Evolutionary conservation across 140 eudicot genomes (phyloP).

Genomic region (Cichorium intybus): DNA sequence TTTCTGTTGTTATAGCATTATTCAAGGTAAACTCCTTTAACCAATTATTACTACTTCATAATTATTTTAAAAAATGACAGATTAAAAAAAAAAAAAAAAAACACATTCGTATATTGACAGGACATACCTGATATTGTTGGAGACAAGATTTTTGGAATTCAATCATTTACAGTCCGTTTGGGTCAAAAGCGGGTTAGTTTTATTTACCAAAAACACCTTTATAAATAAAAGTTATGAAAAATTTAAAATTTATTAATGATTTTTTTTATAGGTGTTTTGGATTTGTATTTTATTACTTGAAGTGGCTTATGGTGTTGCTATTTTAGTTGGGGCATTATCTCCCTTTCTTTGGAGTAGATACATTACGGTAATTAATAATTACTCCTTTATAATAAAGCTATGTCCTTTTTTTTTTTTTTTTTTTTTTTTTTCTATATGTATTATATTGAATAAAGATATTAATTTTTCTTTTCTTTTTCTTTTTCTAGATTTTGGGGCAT

Average conservation of each 20-base stretch:
- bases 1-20: slow-evolving; percentile 94
- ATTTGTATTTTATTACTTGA: slow-evolving; percentile 85
- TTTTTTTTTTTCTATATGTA: background rate
- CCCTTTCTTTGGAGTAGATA: slow-evolving; percentile 76
- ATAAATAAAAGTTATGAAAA: background rate
- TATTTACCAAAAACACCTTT: background rate
- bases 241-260: background rate
- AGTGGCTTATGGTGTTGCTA: slow-evolving; percentile 88
- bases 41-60: background rate
- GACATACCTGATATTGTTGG: slow-evolving; percentile 98
- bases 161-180: slow-evolving; percentile 89
- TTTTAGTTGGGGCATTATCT: slow-evolving; percentile 80
- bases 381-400: background rate
- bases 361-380: slow-evolving; percentile 50
- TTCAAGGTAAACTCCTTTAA: slow-evolving; percentile 62
- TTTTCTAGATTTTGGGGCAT: slow-evolving; percentile 68
- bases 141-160: slow-evolving; percentile 87
- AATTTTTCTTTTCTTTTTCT: background rate
- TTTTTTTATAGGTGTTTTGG: slow-evolving; percentile 80
- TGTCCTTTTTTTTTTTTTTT: too few relatives aligned
- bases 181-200: slow-evolving; percentile 88
- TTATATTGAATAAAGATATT: background rate
- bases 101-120: slow-evolving; percentile 37
- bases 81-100: background rate
- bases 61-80: background rate